Conservation (phyloP, 2,329 filamentous ascomycete species). For the Thielaviopsis euricoi region DNA sequence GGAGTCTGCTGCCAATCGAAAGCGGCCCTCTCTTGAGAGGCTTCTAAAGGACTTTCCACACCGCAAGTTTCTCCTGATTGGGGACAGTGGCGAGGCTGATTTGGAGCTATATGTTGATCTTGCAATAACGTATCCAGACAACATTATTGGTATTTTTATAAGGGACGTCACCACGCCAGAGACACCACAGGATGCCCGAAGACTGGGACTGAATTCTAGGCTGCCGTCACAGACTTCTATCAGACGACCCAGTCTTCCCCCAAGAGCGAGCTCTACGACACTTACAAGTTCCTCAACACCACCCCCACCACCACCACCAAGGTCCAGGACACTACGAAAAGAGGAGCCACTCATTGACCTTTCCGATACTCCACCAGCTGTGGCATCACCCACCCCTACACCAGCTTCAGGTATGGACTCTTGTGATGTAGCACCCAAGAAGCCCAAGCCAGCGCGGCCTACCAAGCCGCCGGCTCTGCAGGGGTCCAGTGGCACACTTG, state of each 20-base stretch:
- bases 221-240: not conserved
- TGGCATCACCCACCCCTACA: slow-evolving; percentile 1
- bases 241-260: not conserved
- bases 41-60: slow-evolving; percentile 82
- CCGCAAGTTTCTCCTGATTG: slow-evolving; percentile 72
- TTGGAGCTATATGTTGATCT: slow-evolving; percentile 93
- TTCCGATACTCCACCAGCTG: slow-evolving; percentile 28
- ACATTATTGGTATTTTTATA: slow-evolving; percentile 79
- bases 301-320: slow-evolving; percentile 1
- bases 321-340: slow-evolving; percentile 23
- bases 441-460: slow-evolving; percentile 35
- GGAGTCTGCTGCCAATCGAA: slow-evolving; percentile 88
- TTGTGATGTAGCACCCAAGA: slow-evolving; percentile 11
- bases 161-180: slow-evolving; percentile 80
- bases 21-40: slow-evolving; percentile 72
- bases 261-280: not conserved
- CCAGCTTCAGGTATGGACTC: not conserved
- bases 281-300: not conserved
- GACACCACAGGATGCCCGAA: slow-evolving; percentile 18
- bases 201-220: not conserved
- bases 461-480: slow-evolving; percentile 40
- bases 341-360: slow-evolving; percentile 43
- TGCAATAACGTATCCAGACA: slow-evolving; percentile 66
- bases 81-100: slow-evolving; percentile 92
- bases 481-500: slow-evolving; percentile 17